Base-by-base conservation (phyloP, 2,329 filamentous ascomycete species). In the Xylariales sp. region DNA sequence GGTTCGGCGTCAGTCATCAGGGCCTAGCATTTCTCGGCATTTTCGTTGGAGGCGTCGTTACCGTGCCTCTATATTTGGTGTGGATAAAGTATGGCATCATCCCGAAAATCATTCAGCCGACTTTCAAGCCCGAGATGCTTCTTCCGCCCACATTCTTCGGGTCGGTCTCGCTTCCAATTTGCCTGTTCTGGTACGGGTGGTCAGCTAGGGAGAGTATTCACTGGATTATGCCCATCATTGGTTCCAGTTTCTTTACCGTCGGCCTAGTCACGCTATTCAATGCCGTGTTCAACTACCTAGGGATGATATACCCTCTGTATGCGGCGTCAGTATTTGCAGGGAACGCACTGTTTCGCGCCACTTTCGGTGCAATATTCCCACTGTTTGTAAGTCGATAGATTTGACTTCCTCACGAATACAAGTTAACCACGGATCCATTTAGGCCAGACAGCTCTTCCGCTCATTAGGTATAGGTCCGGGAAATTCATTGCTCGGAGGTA, bases 151-250 rank as follows among this genome's bases (percentile, higher is more conserved):
- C 38, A 24, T 37, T 22, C 12, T 10, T 37, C 19, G 34, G 34
- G 9, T 9, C 7, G 12, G 5, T 37, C 18, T 6, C 34, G 5
- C 21, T 83, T 27, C 79, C 80, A 12, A 65, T 82, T 46, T 75
- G 78, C 24, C 59, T 86, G 2, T 82, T 85, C 56, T 81, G 80
- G 53, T 83, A 82, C 60, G 78, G 71, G 11, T 83, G 78, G 77
- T 80, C 78, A 8, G 76, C 76, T 19, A 19, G 40, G 9, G 79
- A 73, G n/a, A 25, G 21, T 19, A 18, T 40, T 3, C 28, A 40
- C 21, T 40, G 38, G 38, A 40, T 40, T 12, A 21, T 34, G 57
- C 58, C 70, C 5, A 18, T 37, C 34, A 25, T 37, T 21, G 21
- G 34, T 12, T 37, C 34, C 15, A 11, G 7, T 7, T 37, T 37